phyloP scores from a whole-genome alignment of 2,329 filamentous ascomycete genomes.

The Diplodia mutila region DNA sequence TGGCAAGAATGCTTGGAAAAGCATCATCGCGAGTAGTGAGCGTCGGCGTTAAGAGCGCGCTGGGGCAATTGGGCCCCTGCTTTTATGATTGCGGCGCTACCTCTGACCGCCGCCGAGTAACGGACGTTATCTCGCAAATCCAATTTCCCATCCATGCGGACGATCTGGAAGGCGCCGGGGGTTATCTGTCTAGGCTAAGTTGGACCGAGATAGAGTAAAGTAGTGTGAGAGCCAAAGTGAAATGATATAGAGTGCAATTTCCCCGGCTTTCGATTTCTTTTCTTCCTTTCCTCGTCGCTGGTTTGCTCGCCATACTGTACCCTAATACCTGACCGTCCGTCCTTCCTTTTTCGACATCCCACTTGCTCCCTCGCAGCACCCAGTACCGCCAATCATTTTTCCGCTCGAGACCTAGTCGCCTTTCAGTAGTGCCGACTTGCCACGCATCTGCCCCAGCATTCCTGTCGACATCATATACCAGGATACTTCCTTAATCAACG shows the following conservation, averaged over 20 bases:
- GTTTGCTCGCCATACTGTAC: neutral
- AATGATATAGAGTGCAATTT: neutral
- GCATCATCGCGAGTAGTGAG: neutral
- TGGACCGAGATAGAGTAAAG: neutral
- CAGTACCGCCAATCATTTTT: constrained; percentile 7
- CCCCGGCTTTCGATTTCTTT: neutral
- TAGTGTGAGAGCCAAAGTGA: neutral
- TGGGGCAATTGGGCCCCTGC: neutral
- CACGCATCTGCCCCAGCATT: neutral
- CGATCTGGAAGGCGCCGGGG: constrained; percentile 14
- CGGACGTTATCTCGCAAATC: constrained; percentile 20
- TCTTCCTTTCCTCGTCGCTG: neutral
- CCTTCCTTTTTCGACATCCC: neutral
- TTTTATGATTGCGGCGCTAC: neutral
- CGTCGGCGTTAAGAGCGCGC: neutral
- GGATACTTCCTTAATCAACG: neutral
- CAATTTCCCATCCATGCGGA: constrained; percentile 19
- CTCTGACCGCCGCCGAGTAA: neutral
- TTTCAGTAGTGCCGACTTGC: constrained; percentile 11
- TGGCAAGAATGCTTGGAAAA: neutral
- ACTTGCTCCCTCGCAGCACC: neutral
- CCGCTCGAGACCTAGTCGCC: neutral
- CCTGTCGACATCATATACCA: constrained; percentile 5
- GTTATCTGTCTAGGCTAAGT: neutral
- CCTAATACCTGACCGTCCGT: constrained; percentile 11